Conservation (phyloP, 2,329 filamentous ascomycete genomes). For the Didymella sp. region DNA sequence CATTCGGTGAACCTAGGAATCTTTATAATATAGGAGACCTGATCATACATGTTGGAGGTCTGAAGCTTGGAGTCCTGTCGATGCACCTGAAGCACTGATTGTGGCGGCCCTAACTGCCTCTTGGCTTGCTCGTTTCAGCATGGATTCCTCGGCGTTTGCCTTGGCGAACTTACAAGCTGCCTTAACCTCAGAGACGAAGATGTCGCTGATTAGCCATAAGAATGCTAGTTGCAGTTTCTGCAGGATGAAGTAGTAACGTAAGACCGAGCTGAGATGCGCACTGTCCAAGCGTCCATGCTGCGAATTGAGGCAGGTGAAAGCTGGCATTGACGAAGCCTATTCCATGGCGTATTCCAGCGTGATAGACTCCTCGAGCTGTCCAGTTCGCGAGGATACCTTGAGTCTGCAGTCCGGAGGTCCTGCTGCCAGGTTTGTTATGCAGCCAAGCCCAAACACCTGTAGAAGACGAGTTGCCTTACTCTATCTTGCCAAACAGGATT, state of each 20-base stretch:
- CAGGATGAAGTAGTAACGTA: constrained; percentile 5
- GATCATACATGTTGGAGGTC: neutral
- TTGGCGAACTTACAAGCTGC: neutral
- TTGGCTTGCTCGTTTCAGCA: neutral
- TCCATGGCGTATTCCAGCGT: neutral
- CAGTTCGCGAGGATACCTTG: neutral
- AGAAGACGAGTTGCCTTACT: neutral
- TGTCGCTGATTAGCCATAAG: neutral
- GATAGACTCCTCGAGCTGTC: neutral
- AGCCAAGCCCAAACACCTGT: neutral
- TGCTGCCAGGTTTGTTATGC: neutral
- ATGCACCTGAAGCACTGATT: neutral
- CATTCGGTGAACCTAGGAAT: neutral
- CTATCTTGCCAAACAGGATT: neutral
- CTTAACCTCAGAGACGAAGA: neutral
- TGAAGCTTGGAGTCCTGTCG: neutral
- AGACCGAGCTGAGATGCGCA: neutral
- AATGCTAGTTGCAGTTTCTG: neutral
- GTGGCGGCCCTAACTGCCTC: neutral
- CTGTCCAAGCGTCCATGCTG: neutral
- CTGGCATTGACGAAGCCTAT: neutral
- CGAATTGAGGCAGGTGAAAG: neutral
- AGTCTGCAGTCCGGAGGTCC: neutral
- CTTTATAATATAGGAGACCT: neutral
- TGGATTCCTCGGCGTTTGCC: neutral